Evolutionary conservation across 208 protist genomes (phyloP).

Genomic region (Phytomonas serpens): DNA sequence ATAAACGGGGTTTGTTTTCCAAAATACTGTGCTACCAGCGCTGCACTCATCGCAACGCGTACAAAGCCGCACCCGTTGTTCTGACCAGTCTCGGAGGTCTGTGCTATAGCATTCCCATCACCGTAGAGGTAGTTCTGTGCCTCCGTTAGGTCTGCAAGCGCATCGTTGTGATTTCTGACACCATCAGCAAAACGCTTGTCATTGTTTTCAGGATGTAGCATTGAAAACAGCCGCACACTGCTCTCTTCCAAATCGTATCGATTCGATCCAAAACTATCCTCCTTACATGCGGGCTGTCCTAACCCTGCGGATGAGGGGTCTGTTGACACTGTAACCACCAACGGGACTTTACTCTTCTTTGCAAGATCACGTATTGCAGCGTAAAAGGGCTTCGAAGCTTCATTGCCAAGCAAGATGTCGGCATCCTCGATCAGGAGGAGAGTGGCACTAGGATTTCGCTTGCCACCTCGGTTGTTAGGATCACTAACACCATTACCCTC

Average conservation of each 20-base stretch:
- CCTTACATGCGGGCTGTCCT: background rate
- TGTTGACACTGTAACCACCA: conserved; percentile 64
- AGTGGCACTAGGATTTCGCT: conserved; percentile 16
- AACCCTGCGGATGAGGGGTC: conserved; percentile 8
- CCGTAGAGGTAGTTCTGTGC: background rate
- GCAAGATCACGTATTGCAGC: conserved; percentile 67
- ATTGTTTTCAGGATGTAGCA: background rate
- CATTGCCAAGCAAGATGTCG: conserved; percentile 71
- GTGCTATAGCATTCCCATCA: background rate
- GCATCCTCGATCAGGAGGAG: conserved; percentile 79
- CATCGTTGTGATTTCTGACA: background rate
- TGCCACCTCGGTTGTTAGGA: conserved; percentile 5
- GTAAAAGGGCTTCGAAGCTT: conserved; percentile 61
- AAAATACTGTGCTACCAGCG: conserved; percentile 53
- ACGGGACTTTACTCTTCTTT: conserved; percentile 65
- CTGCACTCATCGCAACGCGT: background rate
- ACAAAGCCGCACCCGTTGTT: background rate
- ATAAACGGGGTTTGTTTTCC: conserved; percentile 65
- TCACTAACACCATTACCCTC: background rate
- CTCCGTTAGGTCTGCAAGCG: background rate
- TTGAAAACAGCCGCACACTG: background rate
- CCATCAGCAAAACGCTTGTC: background rate
- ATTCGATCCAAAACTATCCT: background rate
- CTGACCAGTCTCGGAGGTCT: background rate
- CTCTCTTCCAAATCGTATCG: background rate